Evolutionary conservation across 2,329 filamentous ascomycete genomes (phyloP).

Genomic region (Didymella lethalis): DNA sequence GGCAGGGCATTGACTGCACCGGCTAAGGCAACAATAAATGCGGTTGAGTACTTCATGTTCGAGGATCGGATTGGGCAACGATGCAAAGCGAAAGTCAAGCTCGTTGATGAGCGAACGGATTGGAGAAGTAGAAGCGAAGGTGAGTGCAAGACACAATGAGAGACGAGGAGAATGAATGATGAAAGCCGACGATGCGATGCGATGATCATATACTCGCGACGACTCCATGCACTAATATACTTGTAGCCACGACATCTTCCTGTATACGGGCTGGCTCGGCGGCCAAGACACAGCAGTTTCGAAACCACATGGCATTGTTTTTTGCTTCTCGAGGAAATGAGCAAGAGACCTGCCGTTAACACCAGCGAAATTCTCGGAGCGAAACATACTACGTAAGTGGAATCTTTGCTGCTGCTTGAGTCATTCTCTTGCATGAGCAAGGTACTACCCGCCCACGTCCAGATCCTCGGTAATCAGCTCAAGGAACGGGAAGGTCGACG

Average conservation of each 20-base stretch:
- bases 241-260: not conserved
- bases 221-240: slow-evolving; percentile 4
- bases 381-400: not conserved
- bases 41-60: slow-evolving; percentile 40
- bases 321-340: slow-evolving; percentile 21
- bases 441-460: slow-evolving; percentile 3
- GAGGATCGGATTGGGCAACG: not conserved
- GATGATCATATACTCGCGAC: slow-evolving; percentile 3
- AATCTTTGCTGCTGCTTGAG: slow-evolving; percentile 7
- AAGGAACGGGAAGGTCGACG: not conserved
- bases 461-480: slow-evolving; percentile 6
- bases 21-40: slow-evolving; percentile 29
- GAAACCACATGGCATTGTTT: slow-evolving; percentile 22
- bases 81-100: slow-evolving; percentile 5
- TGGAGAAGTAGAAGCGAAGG: slow-evolving; percentile 22
- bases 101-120: slow-evolving; percentile 6
- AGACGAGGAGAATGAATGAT: slow-evolving; percentile 22
- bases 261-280: not conserved
- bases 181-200: slow-evolving; percentile 15
- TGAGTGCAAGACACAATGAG: slow-evolving; percentile 33
- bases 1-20: slow-evolving; percentile 32
- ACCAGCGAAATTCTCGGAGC: not conserved
- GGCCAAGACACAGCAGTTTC: slow-evolving; percentile 17
- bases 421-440: not conserved
- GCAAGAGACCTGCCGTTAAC: not conserved